Evolutionary conservation across 2,329 filamentous ascomycete genomes (phyloP).

Genomic region (Ceratocystiopsis minuta): DNA sequence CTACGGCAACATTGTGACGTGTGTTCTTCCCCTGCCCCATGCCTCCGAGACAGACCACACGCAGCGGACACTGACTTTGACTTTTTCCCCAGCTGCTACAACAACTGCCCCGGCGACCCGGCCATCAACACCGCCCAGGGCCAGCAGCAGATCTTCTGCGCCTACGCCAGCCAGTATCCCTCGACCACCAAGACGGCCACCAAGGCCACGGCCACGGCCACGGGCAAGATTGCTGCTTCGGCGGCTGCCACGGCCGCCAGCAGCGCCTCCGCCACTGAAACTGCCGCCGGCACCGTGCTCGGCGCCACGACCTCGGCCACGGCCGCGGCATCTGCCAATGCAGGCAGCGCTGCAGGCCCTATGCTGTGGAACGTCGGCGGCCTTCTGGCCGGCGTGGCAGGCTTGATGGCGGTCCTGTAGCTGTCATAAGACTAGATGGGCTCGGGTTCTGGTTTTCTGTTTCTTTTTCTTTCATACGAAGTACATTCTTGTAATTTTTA

Average conservation of each 20-base stretch:
- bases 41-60: too few relatives aligned
- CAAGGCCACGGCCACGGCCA: conserved; percentile 11
- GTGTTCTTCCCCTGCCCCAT: conserved; percentile 11
- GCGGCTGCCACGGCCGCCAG: conserved; percentile 9
- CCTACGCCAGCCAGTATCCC: conserved; percentile 25
- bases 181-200: conserved; percentile 14
- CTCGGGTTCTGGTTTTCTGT: too few relatives aligned
- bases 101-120: conserved; percentile 34
- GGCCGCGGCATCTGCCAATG: conserved; percentile 3
- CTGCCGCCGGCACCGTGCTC: conserved; percentile 4
- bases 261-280: conserved; percentile 5
- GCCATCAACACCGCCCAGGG: conserved; percentile 17
- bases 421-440: too few relatives aligned
- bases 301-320: conserved; percentile 7
- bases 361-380: conserved; percentile 15
- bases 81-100: conserved; percentile 26
- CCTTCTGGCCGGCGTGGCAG: conserved; percentile 16
- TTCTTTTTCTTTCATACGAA: too few relatives aligned
- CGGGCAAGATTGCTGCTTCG: conserved; percentile 10
- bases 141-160: conserved; percentile 27
- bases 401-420: conserved; percentile 12
- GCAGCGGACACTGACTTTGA: too few relatives aligned
- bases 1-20: conserved; percentile 28
- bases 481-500: too few relatives aligned
- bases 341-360: conserved; percentile 10